Base-by-base conservation (phyloP, 2,329 filamentous ascomycete species). In the Fusarium multiceps region DNA sequence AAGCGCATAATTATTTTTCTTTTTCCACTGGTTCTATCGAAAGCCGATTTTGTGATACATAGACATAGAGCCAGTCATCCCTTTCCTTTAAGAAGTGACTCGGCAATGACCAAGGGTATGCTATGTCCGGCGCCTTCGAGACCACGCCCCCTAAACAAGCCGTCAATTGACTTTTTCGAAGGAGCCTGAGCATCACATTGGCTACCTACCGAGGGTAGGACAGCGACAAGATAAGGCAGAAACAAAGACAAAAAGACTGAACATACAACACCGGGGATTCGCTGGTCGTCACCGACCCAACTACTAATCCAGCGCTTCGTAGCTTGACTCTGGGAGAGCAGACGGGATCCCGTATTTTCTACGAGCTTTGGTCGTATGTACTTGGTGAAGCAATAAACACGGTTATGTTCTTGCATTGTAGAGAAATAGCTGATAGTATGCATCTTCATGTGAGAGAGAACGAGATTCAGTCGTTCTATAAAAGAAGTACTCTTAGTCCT, bases 261-360 rank as follows among this genome's bases (percentile, higher is more conserved):
- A 66, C 62, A 69, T 63, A 63, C 56, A 69, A 69, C 66, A 69
- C 63, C 45, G 41, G 66, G 66, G 55, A 68, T 69, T 69, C 55
- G 64, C 66, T 68, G 62, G 54, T 65, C 66, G 46, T 69, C 65
- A 69, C 65, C 54, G 65, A 62, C 66, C 60, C 58, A 68, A 55
- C 59, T 68, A 68, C 64, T 68, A 68, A 64, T 68, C 66, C 66
- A 63, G 66, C 64, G 61, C 64, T 68, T 68, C 54, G 59, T 37
- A 68, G 66, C 54, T 68, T 68, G 62, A 64, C 66, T 45, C 37
- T 60, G 59, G 65, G 65, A 64, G 66, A 68, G 66, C 66, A 30
- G 55, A 65, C 64, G 65, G 59, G 59, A 69, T 68, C 66, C 64
- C 49, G 65, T 65, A 63, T 64, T 61, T 51, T 68, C 64, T 61